These are phyloP conservation scores for Hordeum pubiflorum DNA, from an alignment of 202 grass and related monocot genomes.

Conservation along the genomic window DNA sequence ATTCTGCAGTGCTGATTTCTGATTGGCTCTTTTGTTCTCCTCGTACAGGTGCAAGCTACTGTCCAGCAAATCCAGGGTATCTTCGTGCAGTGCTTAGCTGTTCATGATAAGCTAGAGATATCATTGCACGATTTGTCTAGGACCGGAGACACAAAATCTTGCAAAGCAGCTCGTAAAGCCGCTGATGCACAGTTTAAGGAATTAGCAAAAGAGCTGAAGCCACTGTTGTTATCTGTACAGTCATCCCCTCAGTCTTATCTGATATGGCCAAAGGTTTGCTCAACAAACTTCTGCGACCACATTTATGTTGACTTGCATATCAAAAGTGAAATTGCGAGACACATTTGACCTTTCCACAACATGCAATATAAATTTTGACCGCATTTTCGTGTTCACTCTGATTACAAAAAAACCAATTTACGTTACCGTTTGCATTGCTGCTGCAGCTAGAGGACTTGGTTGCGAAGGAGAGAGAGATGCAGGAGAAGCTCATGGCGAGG, in stretches of 20 bases:
- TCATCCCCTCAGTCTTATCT: conserved; percentile 65
- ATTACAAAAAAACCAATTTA: background rate
- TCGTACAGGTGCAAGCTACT: conserved; percentile 62
- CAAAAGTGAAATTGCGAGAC: background rate
- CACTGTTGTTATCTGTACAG: conserved; percentile 55
- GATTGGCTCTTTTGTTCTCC: background rate
- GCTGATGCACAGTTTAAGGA: conserved; percentile 92
- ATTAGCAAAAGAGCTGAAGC: conserved; percentile 75
- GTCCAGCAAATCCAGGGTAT: conserved; percentile 66
- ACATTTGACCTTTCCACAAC: background rate
- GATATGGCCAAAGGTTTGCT: conserved; percentile 88
- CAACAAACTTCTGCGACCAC: background rate
- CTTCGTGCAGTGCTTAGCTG: conserved; percentile 58
- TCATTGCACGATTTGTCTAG: conserved; percentile 81
- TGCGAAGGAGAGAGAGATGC: conserved; percentile 78
- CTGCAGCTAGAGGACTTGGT: conserved; percentile 69
- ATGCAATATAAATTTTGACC: background rate
- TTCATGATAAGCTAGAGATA: conserved; percentile 78
- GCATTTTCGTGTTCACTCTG: background rate
- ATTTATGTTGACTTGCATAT: background rate
- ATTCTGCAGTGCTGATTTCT: background rate
- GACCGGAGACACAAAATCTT: conserved; percentile 71
- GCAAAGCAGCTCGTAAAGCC: conserved; percentile 79
- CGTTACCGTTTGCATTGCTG: conserved; percentile 4
- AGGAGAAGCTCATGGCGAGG: conserved; percentile 80